These are phyloP conservation scores for Moesziomyces sp. DNA, from an alignment of 1,284 basidiomycete genomes.

Conservation along the genomic window DNA sequence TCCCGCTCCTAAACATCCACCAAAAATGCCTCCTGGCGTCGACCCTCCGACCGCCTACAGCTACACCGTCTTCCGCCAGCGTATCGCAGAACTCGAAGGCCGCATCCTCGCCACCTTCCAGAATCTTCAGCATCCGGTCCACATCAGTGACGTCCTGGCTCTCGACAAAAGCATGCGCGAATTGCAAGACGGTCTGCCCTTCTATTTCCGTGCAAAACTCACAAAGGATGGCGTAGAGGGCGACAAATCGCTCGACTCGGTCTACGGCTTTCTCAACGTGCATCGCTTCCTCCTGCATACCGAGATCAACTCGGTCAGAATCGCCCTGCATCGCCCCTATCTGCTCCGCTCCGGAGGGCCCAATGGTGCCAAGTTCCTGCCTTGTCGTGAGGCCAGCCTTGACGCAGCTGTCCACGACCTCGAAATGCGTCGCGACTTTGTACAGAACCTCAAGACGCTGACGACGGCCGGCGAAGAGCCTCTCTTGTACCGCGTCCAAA, in stretches of 20 bases:
- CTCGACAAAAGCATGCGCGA: constrained; percentile 49
- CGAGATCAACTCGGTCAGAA: constrained; percentile 57
- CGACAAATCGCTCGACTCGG: constrained; percentile 52
- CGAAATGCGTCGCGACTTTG: constrained; percentile 53
- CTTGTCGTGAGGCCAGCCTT: constrained; percentile 55
- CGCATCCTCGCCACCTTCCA: constrained; percentile 42
- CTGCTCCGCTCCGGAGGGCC: constrained; percentile 52
- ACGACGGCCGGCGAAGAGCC: constrained; percentile 17
- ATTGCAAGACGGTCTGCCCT: constrained; percentile 50
- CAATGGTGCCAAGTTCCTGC: constrained; percentile 39
- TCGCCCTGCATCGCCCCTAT: constrained; percentile 58
- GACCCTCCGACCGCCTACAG: constrained; percentile 45
- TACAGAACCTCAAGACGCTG: constrained; percentile 25
- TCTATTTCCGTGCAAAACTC: constrained; percentile 48
- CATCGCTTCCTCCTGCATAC: constrained; percentile 60
- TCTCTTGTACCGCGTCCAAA: constrained; percentile 45
- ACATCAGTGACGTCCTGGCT: constrained; percentile 54
- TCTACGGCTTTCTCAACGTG: constrained; percentile 52
- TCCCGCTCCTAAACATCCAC: constrained; percentile 38
- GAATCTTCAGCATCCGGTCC: constrained; percentile 38
- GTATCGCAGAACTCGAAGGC: constrained; percentile 47
- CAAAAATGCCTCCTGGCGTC: constrained; percentile 38
- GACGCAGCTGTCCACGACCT: constrained; percentile 55
- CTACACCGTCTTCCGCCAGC: constrained; percentile 50
- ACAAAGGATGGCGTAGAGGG: constrained; percentile 36